Conservation (phyloP, 768 basidiomycete genomes). For the Kwoniella sp. region DNA sequence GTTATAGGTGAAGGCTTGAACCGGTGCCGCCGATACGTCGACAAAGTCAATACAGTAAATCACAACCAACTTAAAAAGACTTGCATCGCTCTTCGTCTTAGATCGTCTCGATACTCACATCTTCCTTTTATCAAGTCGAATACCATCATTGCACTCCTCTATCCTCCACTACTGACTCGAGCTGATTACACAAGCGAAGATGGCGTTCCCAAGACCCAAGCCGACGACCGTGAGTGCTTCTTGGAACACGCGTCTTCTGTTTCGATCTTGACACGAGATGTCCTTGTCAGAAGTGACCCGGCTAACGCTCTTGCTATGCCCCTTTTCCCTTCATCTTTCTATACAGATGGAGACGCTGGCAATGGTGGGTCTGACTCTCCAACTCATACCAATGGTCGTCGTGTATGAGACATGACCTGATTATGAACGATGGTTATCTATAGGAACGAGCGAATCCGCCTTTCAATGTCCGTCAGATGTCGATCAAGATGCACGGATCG, state of each 20-base stretch:
- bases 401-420: not conserved
- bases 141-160: not conserved
- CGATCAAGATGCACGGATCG: slow-evolving; percentile 55
- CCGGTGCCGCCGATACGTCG: not conserved
- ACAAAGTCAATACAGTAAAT: not conserved
- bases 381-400: too few species aligned
- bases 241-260: not conserved
- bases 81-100: slow-evolving; percentile 6
- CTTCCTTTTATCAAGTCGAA: too few species aligned
- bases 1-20: not conserved
- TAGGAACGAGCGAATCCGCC: slow-evolving; percentile 54
- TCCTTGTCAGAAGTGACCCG: not conserved
- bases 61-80: not conserved
- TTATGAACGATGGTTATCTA: too few species aligned
- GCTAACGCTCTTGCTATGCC: slow-evolving; percentile 5
- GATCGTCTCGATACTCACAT: too few species aligned
- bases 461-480: slow-evolving; percentile 52
- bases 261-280: not conserved
- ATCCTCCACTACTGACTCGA: too few species aligned
- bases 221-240: slow-evolving; percentile 47
- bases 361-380: slow-evolving; percentile 34
- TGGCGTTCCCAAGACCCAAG: slow-evolving; percentile 53
- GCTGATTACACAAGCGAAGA: slow-evolving; percentile 15
- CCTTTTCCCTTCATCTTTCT: not conserved
- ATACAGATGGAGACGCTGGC: slow-evolving; percentile 52